phyloP scores from a whole-genome alignment of 1,284 basidiomycete species.

The Ceratobasidium sp. region DNA sequence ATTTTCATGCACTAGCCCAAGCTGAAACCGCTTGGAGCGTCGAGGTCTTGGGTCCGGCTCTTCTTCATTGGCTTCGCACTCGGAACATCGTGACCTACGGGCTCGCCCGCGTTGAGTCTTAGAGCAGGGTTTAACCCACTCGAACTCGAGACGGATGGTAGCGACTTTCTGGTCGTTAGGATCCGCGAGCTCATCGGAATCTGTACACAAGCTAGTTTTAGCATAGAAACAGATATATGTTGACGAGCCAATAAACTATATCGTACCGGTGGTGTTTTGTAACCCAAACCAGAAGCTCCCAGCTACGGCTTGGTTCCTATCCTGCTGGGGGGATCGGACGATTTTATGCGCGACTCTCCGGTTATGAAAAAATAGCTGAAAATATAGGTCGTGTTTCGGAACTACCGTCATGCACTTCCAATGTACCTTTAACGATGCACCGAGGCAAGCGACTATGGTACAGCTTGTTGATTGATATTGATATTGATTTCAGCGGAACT shows the following conservation, averaged over 20 bases:
- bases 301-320: background rate
- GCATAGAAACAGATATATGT: background rate
- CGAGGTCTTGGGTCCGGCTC: background rate
- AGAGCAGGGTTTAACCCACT: background rate
- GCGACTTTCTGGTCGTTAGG: background rate
- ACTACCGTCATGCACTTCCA: background rate
- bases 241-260: background rate
- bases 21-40: background rate
- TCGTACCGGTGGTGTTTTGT: background rate
- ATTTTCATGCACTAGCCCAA: background rate
- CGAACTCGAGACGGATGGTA: background rate
- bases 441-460: background rate
- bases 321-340: background rate
- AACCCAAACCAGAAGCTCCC: background rate
- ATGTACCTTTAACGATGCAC: background rate
- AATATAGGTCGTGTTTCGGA: background rate
- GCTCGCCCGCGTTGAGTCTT: background rate
- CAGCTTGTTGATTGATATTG: background rate
- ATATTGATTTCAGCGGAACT: no score
- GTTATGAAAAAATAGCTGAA: background rate
- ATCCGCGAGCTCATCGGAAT: background rate
- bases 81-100: no score
- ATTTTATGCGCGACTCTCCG: background rate
- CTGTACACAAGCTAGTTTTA: background rate
- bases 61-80: no score